These are phyloP conservation scores for Lachnellula arida DNA, from an alignment of 2,329 filamentous ascomycete genomes.

Conservation along the genomic window DNA sequence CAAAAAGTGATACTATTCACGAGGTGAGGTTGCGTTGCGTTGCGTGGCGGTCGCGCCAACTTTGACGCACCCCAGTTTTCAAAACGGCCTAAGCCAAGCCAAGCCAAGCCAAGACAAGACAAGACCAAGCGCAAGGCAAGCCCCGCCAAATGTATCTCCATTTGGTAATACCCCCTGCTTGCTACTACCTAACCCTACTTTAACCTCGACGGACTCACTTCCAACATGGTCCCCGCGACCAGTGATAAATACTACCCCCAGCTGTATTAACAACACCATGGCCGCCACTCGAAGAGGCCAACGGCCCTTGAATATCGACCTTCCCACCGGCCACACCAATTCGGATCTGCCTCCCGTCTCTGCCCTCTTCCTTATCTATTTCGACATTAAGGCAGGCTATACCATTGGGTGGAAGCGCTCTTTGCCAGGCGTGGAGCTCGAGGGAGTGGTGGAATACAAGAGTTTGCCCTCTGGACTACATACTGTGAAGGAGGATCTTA, in stretches of 20 bases:
- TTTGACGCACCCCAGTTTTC: no score
- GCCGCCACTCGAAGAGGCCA: constrained; percentile 31
- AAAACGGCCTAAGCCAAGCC: no score
- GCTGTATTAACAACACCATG: constrained; percentile 18
- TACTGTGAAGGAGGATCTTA: constrained; percentile 79
- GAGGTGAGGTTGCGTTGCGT: no score
- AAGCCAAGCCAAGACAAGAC: no score
- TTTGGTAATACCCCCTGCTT: no score
- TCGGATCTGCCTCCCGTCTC: constrained; percentile 58
- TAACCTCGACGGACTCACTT: no score
- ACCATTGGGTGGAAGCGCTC: constrained; percentile 86
- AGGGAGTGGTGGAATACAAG: constrained; percentile 92
- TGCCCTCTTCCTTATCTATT: constrained; percentile 83
- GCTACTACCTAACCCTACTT: no score
- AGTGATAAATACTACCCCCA: neutral
- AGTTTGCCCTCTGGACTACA: constrained; percentile 91
- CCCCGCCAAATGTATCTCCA: no score
- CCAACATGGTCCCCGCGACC: no score
- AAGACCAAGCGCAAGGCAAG: no score
- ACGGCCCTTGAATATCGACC: constrained; percentile 29
- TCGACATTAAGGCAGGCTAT: constrained; percentile 88
- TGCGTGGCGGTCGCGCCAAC: no score
- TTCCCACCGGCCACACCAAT: constrained; percentile 24
- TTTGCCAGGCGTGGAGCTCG: constrained; percentile 64
- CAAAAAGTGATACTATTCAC: no score